Base-by-base conservation (phyloP, 805 yeast genomes). In the Starmerella powellii region DNA sequence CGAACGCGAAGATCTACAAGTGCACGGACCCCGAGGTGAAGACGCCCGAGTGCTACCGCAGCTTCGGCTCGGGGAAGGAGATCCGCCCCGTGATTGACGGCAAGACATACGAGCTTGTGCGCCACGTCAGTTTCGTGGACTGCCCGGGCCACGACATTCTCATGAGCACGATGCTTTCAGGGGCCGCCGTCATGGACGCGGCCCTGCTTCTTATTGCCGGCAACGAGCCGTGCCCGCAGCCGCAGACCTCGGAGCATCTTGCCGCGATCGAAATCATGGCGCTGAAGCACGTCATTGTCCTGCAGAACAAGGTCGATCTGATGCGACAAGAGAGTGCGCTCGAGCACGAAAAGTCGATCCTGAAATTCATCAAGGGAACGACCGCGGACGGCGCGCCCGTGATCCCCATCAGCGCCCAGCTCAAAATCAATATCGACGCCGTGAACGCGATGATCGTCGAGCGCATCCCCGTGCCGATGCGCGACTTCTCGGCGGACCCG, bases 121-220 rank as follows among this genome's bases (percentile, higher is more conserved):
- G 99, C 67, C 99, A 91, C 63, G 98, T 91, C 41, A 85, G 95
- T 10, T 93, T 93, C 58, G 98, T 93, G 48, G 99, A 91, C 72
- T 93, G 98, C 72, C 99, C 99, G 47, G 99, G 99, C 65, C 99
- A 91, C 82, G 99, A 91, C 72, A 93, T 91, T 70, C 79, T 91
- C 64, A 91, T 91, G 99, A 86, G 96, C 74, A 91, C 99, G 53
- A 91, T 91, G 99, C 78, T 91, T 76, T 87, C 97, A 36, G 99
- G 99, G 63, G 99, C 99, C 29, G 99, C 99, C 15, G 99, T 91
- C 52, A 91, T 91, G 99, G 99, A 91, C 67, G 99, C 99, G 44
- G 99, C 99, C 2, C 71, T 91, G 48, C 71, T 91, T 60, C 73
- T 91, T 52, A 80, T 91, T 61, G 99, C 98, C 23, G 98, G 97